These are phyloP conservation scores for Gyromitra esculenta DNA, from an alignment of 2,329 filamentous ascomycete species.

Conservation along the genomic window DNA sequence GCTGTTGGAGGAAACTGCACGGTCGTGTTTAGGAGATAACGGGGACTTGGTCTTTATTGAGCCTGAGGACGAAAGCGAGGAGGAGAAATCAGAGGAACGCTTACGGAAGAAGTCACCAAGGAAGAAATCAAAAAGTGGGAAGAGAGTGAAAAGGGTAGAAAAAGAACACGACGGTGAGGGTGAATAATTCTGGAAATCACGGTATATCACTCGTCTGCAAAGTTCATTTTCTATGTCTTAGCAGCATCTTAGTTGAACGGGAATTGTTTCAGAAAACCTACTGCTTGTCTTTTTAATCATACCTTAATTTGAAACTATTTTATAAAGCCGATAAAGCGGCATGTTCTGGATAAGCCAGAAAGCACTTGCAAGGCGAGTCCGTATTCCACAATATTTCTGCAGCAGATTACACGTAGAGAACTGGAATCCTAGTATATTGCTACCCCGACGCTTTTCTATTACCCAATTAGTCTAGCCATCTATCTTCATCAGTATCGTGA, in stretches of 20 bases:
- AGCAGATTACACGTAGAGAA: not conserved
- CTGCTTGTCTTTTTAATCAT: no score
- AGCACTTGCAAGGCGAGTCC: no score
- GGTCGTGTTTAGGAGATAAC: slow-evolving; percentile 36
- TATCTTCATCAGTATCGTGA: no score
- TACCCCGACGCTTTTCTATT: not conserved
- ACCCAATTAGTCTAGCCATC: not conserved
- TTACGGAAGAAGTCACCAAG: not conserved
- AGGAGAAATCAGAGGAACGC: not conserved
- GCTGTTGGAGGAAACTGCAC: slow-evolving; percentile 47
- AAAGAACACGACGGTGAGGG: not conserved
- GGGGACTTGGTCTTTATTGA: slow-evolving; percentile 50
- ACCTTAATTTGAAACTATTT: no score
- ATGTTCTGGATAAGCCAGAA: no score
- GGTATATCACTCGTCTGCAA: not conserved
- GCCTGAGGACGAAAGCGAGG: slow-evolving; percentile 17
- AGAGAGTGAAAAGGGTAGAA: not conserved
- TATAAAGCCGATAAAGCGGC: no score
- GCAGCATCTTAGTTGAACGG: not conserved
- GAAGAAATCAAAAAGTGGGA: not conserved
- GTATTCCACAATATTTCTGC: no score
- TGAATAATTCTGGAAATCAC: not conserved
- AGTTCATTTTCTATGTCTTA: not conserved
- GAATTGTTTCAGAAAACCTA: no score
- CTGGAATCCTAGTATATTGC: not conserved